Conservation (phyloP, 176 grass and related monocot genomes). For the Panicum miliaceum region DNA sequence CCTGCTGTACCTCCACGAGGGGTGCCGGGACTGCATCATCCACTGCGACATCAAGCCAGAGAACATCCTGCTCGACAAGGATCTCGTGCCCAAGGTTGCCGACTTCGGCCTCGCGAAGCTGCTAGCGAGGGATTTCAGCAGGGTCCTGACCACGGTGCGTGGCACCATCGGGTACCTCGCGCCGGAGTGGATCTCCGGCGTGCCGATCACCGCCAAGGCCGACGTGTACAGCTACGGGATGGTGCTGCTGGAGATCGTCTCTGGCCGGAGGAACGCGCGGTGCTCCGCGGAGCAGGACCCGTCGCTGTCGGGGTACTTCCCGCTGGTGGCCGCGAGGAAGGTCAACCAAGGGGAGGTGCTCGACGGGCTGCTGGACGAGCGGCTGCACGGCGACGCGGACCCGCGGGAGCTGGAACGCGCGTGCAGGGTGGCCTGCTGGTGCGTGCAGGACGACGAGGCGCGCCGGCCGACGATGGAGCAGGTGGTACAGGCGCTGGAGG, state of each 20-base stretch:
- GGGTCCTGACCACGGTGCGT: slow-evolving; percentile 51
- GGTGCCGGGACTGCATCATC: slow-evolving; percentile 63
- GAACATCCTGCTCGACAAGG: slow-evolving; percentile 59
- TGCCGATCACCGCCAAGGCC: slow-evolving; percentile 48
- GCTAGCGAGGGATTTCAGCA: slow-evolving; percentile 49
- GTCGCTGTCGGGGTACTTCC: slow-evolving; percentile 36
- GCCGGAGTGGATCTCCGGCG: slow-evolving; percentile 70
- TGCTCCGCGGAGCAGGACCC: background rate
- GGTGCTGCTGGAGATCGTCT: slow-evolving; percentile 62
- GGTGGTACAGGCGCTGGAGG: slow-evolving; percentile 54
- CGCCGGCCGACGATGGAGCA: slow-evolving; percentile 47
- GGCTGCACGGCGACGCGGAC: slow-evolving; percentile 39
- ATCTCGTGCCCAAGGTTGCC: slow-evolving; percentile 45
- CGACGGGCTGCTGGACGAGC: slow-evolving; percentile 36
- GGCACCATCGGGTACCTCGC: slow-evolving; percentile 67
- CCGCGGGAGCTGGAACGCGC: slow-evolving; percentile 37
- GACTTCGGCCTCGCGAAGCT: slow-evolving; percentile 63
- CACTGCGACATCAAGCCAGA: slow-evolving; percentile 83
- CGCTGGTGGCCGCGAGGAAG: slow-evolving; percentile 37
- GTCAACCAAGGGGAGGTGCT: slow-evolving; percentile 32
- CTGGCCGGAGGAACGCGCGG: slow-evolving; percentile 44
- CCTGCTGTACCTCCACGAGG: slow-evolving; percentile 57
- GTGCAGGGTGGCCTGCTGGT: slow-evolving; percentile 63
- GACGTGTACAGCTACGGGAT: slow-evolving; percentile 66
- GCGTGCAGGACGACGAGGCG: slow-evolving; percentile 59